Base-by-base conservation (phyloP, 2,329 filamentous ascomycete species). In the Colletotrichum sp. region DNA sequence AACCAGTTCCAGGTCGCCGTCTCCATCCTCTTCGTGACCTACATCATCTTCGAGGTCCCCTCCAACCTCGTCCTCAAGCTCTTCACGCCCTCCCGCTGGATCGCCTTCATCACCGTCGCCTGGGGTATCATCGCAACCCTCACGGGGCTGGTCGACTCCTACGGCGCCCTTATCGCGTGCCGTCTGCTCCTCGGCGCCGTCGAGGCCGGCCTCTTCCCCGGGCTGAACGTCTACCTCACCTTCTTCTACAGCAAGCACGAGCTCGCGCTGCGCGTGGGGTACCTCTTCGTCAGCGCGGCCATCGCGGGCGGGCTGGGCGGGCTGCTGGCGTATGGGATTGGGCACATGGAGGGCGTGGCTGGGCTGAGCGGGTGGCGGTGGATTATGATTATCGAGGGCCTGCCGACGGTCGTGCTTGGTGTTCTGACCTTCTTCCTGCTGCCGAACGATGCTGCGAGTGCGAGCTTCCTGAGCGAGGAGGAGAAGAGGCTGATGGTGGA, bases 171-270 rank as follows among this genome's bases (percentile, higher is more conserved):
- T 6, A 84, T 96, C n/a, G 93, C 90, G 8, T 93, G 92, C 77
- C 92, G 94, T 7, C 81, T 96, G 0, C 84, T 95, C 16, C 89
- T 96, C 0, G 94, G 94, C 7, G 87, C 89, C 8, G 88, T 94
- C 52, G 93, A 95, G 83, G 93, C 91, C 1, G 93, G 93, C 0
- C 85, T 95, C 1, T 94, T 95, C 78, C 93, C 94, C 0, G 93
- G 93, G 0, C 84, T 94, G 78, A 92, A 90, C 7, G 84, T 93
- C 21, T 95, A 95, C 78, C 87, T 96, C 21, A 95, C 94, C 0
- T 90, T 95, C 78, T 95, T 95, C 86, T 96, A 96, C 84, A 94
- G 91, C 62, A 94, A 93, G 80, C 88, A 89, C 32, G 94, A 96
- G 83, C 89, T 95, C 3, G 94, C 93, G 6, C 84, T 95, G 56